Conservation (phyloP, 2,329 filamentous ascomycete genomes). For the Furcasterigmium furcatum region DNA sequence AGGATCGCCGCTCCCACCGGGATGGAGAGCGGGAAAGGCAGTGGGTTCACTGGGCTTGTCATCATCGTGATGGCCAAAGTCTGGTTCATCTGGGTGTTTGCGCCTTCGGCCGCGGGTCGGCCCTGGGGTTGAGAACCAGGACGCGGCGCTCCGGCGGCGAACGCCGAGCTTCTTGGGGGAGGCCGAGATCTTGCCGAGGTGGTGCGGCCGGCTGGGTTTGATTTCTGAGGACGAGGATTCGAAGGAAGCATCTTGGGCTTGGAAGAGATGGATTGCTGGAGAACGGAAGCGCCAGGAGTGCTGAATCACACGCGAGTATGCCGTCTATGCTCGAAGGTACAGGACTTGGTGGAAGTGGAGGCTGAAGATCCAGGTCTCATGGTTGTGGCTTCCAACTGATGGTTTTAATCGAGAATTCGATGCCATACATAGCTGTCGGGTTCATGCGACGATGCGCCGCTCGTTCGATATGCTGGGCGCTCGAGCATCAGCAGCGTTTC, state of each 20-base stretch:
- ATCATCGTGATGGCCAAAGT: constrained; percentile 18
- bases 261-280: not conserved
- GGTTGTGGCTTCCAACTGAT: not conserved
- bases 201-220: not conserved
- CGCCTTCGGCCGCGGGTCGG: constrained; percentile 6
- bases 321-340: not conserved
- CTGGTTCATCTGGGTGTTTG: constrained; percentile 18
- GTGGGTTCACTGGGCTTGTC: constrained; percentile 12
- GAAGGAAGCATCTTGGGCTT: not conserved
- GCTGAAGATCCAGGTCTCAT: not conserved
- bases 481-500: not conserved
- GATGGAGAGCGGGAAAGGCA: constrained; percentile 17
- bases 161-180: not conserved
- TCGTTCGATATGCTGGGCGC: not conserved
- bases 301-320: not conserved
- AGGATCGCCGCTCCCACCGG: constrained; percentile 16
- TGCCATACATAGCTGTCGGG: not conserved
- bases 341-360: not conserved
- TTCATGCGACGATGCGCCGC: not conserved
- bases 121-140: not conserved
- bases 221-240: not conserved
- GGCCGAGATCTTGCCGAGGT: not conserved
- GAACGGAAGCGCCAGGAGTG: too few species aligned
- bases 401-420: not conserved
- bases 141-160: not conserved